Base-by-base conservation (phyloP, 148 eudicot species). In the Linanthus parryae region DNA sequence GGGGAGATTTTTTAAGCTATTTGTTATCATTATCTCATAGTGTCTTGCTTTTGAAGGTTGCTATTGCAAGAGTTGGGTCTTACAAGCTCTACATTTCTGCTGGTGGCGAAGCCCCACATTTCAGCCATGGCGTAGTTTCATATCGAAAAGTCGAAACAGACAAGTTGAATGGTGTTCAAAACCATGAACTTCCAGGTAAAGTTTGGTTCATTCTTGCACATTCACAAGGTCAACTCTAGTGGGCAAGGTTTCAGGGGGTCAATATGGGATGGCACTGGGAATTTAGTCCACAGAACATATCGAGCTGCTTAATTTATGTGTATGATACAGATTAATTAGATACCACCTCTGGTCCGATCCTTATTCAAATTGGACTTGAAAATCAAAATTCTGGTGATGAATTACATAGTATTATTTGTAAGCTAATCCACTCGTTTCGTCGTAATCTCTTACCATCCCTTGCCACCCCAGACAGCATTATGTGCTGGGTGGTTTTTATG, bases 21-120 rank as follows among this genome's bases (percentile, higher is more conserved):
- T 2, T 28, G 28, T 29, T 3, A 4, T 16, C 7, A 27, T 7
- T 49, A 29, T 12, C 52, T 47, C 19, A 47, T 26, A 25, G 7
- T 37, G 57, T 50, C 18, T 7, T 53, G 26, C 10, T 59, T 54
- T 62, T 66, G 29, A 63, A 74, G 84, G 68, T 74, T 28, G 80
- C 80, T 18, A 20, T 49, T 40, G 77, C 66, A 43, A 57, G 54
- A 62, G 33, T 60, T 48, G 62, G 31, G 16, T 42, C 58, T 36
- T 40, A 51, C 54, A 65, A 63, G 69, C 41, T 74, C 16, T 50
- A 63, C 69, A 66, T 79, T 45, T 29, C 25, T 49, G 62, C 84
- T n/a, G 69, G 72, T 7, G 52, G 20, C 14, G 37, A 20, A 10
- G 54, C 54, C 24, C 37, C 59, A 15, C 23, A 18, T 20, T 66